Evolutionary conservation across 768 basidiomycete genomes (phyloP).

Genomic region (Chiua virens): DNA sequence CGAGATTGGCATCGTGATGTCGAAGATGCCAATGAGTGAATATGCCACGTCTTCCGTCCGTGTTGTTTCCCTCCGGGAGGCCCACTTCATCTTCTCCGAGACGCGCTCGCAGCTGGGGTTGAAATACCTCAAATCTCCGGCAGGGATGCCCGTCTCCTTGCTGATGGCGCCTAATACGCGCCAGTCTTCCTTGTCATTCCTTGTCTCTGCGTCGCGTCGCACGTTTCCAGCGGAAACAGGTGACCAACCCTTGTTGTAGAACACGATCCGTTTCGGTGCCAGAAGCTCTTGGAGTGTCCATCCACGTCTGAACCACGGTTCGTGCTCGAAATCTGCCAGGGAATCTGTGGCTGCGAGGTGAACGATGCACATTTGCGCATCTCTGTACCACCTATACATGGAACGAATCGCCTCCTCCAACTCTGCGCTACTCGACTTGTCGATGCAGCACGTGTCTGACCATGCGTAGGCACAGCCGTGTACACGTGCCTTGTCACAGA

Average conservation of each 20-base stretch:
- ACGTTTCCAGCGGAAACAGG: neutral
- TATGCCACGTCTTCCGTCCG: constrained; percentile 16
- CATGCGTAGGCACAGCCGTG: neutral
- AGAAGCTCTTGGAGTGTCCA: constrained; percentile 1
- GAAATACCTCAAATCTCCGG: neutral
- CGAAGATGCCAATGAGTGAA: constrained; percentile 14
- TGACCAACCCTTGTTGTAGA: constrained; percentile 1
- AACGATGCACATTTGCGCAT: neutral
- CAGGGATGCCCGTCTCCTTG: neutral
- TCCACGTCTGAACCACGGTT: constrained; percentile 5
- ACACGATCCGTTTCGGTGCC: neutral
- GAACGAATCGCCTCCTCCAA: neutral
- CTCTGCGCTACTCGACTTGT: neutral
- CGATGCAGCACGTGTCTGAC: constrained; percentile 2
- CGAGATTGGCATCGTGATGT: constrained; percentile 3
- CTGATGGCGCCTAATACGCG: neutral
- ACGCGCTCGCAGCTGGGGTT: neutral
- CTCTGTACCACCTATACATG: constrained; percentile 2
- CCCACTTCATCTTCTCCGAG: constrained; percentile 8
- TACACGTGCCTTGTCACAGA: neutral
- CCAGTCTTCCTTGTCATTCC: neutral
- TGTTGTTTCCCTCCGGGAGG: constrained; percentile 12
- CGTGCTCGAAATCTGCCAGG: neutral
- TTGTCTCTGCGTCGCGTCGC: neutral
- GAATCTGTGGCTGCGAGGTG: neutral